These are phyloP conservation scores for Wickerhamiella brachini DNA, from an alignment of 805 yeast species.

Conservation along the genomic window DNA sequence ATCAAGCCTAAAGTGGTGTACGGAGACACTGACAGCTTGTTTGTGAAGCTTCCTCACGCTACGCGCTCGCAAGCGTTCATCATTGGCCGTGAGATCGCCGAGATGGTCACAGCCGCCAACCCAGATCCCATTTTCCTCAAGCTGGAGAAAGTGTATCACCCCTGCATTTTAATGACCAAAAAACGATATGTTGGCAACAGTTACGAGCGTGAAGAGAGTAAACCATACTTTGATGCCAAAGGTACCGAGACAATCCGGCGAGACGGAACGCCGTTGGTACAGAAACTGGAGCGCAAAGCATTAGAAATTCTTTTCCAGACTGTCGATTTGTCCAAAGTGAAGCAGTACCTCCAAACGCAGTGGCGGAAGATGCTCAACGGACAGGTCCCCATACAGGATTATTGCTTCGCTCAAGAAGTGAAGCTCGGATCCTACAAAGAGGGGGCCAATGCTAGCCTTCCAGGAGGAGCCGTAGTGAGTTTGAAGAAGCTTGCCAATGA, in stretches of 20 bases:
- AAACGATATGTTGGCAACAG: conserved; percentile 85
- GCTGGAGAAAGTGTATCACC: conserved; percentile 87
- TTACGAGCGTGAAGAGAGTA: conserved; percentile 43
- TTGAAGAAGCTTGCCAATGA: conserved; percentile 48
- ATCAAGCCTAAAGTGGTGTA: conserved; percentile 73
- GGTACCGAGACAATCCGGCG: conserved; percentile 92
- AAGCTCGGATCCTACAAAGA: conserved; percentile 70
- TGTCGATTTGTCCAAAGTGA: conserved; percentile 54
- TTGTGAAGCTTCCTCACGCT: conserved; percentile 80
- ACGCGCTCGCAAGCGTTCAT: conserved; percentile 62
- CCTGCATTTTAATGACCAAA: conserved; percentile 68
- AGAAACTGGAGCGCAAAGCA: conserved; percentile 59
- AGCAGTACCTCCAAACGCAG: conserved; percentile 47
- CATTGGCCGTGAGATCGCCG: conserved; percentile 60
- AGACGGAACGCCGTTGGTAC: conserved; percentile 91
- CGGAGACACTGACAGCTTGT: conserved; percentile 92
- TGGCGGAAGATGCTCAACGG: conserved; percentile 54
- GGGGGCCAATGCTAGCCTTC: conserved; percentile 40
- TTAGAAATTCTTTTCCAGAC: conserved; percentile 60
- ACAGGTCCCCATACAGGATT: conserved; percentile 59
- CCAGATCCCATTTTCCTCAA: conserved; percentile 76
- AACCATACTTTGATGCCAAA: conserved; percentile 79
- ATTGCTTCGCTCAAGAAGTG: conserved; percentile 86
- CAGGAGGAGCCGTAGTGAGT: conserved; percentile 88
- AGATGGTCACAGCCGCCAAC: conserved; percentile 43